A percentile compares a stretch with the other conserved stretches of the same genome.
phyloP scores from a whole-genome alignment of 768 basidiomycete species.

The Piloderma croceum region DNA sequence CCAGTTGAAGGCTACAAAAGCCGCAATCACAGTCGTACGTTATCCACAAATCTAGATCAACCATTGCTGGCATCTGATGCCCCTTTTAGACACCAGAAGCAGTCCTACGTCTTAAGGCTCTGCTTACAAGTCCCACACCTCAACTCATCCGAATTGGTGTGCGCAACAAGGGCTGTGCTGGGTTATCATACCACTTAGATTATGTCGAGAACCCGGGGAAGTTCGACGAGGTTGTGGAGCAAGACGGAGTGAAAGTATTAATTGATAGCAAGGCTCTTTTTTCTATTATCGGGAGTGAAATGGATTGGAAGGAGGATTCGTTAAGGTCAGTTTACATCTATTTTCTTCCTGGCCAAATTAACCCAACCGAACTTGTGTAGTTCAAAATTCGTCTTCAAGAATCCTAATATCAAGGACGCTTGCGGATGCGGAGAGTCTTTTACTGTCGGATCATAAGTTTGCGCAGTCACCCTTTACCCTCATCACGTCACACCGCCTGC shows the following conservation, averaged over 20 bases:
- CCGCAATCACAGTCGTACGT: constrained; percentile 69
- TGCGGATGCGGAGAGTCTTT: constrained; percentile 96
- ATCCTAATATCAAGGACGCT: constrained; percentile 91
- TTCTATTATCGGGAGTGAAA: constrained; percentile 96
- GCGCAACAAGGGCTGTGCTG: constrained; percentile 96
- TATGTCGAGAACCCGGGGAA: constrained; percentile 86
- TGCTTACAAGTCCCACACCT: constrained; percentile 79
- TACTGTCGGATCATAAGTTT: constrained; percentile 48
- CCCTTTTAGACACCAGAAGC: constrained; percentile 70
- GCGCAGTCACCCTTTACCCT: too few relatives aligned
- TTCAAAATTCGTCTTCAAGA: constrained; percentile 78
- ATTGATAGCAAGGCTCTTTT: constrained; percentile 97
- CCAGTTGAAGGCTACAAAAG: constrained; percentile 64
- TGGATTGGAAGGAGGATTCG: constrained; percentile 96
- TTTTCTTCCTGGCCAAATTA: constrained; percentile 1
- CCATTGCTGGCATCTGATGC: too few relatives aligned
- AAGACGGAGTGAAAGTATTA: constrained; percentile 89
- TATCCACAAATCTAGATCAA: neutral
- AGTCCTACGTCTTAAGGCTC: constrained; percentile 61
- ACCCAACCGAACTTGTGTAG: constrained; percentile 30
- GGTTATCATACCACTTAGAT: constrained; percentile 78
- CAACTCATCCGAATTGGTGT: constrained; percentile 94
- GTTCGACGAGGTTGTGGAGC: constrained; percentile 95
- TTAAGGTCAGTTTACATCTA: constrained; percentile 57
- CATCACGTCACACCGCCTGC: too few relatives aligned